Evolutionary conservation across 164 flowering plant species (phyloP), one percentile per base, ranked within the genome.

Genomic region (Santalum album): DNA sequence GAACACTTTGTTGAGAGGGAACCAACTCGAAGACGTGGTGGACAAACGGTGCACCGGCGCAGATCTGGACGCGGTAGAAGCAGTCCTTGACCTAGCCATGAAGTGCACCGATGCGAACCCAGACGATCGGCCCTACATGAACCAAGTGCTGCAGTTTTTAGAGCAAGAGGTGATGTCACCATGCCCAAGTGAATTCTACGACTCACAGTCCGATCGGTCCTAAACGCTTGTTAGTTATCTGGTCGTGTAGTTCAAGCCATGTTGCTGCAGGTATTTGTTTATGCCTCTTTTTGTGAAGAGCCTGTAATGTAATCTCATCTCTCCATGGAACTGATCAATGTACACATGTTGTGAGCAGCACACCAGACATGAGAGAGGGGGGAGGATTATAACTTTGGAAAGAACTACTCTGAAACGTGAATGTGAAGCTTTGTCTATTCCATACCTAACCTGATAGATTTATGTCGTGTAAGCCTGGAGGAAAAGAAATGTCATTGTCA

Each of bases 161-260:
- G 97, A 89, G 72, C 92, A 83, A 63, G 96, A 82, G 61, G 82
- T 85, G 56, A 78, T 80, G 85, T 87, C 97, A 9, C 92, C 99
- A 47, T 87, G 84, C 77, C 86, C 79, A 1, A 86, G 85, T 53
- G 96, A 88, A 38, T 79, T 86, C 68, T 85, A 82, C 19, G 99
- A 85, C 58, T 82, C 96, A 26, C 96, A 82, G 26, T 92, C 96
- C 0, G 95, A 92, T 59, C 72, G 75, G 51, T 66, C 62, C 51
- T 81, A 62, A 69, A n/a, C 1, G 36, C n/a, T n/a, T n/a, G n/a
- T n/a, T n/a, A n/a, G n/a, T n/a, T n/a, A n/a, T n/a, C n/a, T n/a
- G n/a, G n/a, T n/a, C n/a, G n/a, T n/a, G n/a, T n/a, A n/a, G n/a
- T n/a, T n/a, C n/a, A n/a, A n/a, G n/a, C n/a, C n/a, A n/a, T n/a